Conservation (phyloP, 2,329 filamentous ascomycete genomes). For the Trichoderma aggressivum region DNA sequence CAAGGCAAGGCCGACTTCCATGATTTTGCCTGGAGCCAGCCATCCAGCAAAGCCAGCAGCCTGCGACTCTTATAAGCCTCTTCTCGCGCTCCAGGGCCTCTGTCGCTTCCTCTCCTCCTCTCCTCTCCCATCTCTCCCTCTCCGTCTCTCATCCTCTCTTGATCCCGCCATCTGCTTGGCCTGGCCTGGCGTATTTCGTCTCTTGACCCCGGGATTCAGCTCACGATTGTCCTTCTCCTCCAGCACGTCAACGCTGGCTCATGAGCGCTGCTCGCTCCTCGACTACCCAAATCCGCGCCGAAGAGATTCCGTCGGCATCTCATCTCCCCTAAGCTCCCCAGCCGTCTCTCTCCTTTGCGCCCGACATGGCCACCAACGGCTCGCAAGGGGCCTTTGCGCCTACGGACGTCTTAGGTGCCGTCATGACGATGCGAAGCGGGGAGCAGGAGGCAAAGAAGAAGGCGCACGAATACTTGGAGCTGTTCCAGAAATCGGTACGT, state of each 20-base stretch:
- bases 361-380: slow-evolving; percentile 63
- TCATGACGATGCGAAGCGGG: slow-evolving; percentile 87
- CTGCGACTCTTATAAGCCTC: background rate
- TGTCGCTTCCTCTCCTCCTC: background rate
- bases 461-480: slow-evolving; percentile 86
- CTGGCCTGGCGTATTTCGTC: background rate
- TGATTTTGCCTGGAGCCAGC: slow-evolving; percentile 18
- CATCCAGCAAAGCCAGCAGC: slow-evolving; percentile 9
- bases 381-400: slow-evolving; percentile 72
- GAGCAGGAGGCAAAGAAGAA: slow-evolving; percentile 81
- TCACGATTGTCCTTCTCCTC: background rate
- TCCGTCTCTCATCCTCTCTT: background rate
- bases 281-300: slow-evolving; percentile 24
- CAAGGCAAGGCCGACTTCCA: slow-evolving; percentile 17
- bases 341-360: slow-evolving; percentile 10
- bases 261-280: slow-evolving; percentile 26
- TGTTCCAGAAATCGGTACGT: slow-evolving; percentile 93
- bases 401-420: slow-evolving; percentile 72
- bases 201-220: background rate
- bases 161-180: background rate
- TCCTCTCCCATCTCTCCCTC: background rate
- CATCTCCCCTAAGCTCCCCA: background rate
- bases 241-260: slow-evolving; percentile 21
- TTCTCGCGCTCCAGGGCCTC: background rate
- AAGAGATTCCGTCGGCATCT: slow-evolving; percentile 11